Percentiles rank a stretch among this genome's conserved stretches.
Evolutionary conservation across 352 stramenopile species (phyloP).

Genomic region (Elongisporangium prolatum): DNA sequence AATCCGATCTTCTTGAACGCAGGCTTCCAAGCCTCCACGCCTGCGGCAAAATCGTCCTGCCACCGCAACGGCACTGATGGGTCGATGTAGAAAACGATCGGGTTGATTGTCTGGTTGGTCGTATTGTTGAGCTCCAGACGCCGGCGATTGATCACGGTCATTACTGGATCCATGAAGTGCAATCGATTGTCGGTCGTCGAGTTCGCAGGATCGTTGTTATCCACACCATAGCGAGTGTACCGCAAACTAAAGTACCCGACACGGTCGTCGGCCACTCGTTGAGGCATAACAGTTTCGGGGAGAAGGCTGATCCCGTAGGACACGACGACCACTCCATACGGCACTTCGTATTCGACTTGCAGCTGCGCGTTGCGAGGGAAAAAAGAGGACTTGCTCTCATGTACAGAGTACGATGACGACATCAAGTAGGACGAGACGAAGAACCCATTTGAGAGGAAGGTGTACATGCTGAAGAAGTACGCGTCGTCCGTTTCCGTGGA

Average conservation of each 20-base stretch:
- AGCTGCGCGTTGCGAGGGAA: conserved; percentile 73
- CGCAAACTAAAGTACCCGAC: conserved; percentile 76
- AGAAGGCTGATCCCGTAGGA: conserved; percentile 73
- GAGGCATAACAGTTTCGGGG: conserved; percentile 45
- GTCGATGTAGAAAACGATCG: conserved; percentile 82
- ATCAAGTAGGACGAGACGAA: conserved; percentile 53
- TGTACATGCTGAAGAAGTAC: conserved; percentile 41
- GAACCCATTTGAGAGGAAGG: conserved; percentile 69
- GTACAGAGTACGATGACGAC: conserved; percentile 29
- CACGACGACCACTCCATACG: conserved; percentile 44
- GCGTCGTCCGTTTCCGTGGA: conserved; percentile 53
- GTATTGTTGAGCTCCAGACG: conserved; percentile 43
- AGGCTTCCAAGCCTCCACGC: conserved; percentile 69
- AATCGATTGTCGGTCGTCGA: conserved; percentile 23
- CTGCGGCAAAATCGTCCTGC: conserved; percentile 48
- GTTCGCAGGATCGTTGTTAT: conserved; percentile 22
- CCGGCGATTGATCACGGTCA: conserved; percentile 69
- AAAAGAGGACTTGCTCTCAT: conserved; percentile 15
- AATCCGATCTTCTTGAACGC: conserved; percentile 79
- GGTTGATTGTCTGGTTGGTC: conserved; percentile 32
- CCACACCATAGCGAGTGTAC: conserved; percentile 51
- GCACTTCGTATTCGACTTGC: conserved; percentile 70
- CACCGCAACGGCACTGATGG: conserved; percentile 70
- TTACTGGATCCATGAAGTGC: conserved; percentile 45
- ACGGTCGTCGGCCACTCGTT: conserved; percentile 65